Evolutionary conservation across 805 yeast species (phyloP), one percentile per base, ranked within the genome.

Genomic region (Hanseniaspora meyeri): DNA sequence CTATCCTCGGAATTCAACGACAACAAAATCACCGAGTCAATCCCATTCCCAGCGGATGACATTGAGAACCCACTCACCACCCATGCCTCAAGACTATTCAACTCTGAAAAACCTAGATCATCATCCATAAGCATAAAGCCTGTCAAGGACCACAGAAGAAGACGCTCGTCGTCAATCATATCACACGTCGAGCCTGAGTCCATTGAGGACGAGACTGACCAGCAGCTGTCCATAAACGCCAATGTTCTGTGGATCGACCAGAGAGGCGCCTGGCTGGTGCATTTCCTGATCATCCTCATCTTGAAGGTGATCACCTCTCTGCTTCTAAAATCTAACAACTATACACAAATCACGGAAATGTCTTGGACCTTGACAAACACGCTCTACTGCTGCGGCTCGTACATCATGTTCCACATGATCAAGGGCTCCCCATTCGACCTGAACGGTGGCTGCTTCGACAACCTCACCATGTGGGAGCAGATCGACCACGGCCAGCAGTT

Each of bases 381-480:
- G 51, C 83, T 95, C 6, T 91, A 91, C 68, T 91, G 86, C 56
- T 79, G 86, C 61, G 97, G 97, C 4, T 83, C 95, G 0, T 93
- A 89, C 68, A 80, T 91, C 60, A 93, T 91, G 97, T 93, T 91
- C 68, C 98, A 91, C 69, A 84, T 87, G 68, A 87, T 93, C 47
- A 93, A 91, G 65, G 98, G 98, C 40, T 89, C 95, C 1, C 98
- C 98, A 0, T 93, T 91, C 67, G 98, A 93, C 64, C 90, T 91
- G 73, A 93, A 90, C 66, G 83, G 86, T 43, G 98, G 98, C 45
- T 97, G 97, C 0, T 93, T 85, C 70, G 98, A 91, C 67, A 83
- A 87, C 65, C 76, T 91, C 62, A 93, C 96, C 24, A 88, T 91
- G 97, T 91, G 98, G 98, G 98, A 91, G 70, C 98, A 91, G 70